phyloP scores from a whole-genome alignment of 2,329 filamentous ascomycete species.

The Claviceps quebecensis region DNA sequence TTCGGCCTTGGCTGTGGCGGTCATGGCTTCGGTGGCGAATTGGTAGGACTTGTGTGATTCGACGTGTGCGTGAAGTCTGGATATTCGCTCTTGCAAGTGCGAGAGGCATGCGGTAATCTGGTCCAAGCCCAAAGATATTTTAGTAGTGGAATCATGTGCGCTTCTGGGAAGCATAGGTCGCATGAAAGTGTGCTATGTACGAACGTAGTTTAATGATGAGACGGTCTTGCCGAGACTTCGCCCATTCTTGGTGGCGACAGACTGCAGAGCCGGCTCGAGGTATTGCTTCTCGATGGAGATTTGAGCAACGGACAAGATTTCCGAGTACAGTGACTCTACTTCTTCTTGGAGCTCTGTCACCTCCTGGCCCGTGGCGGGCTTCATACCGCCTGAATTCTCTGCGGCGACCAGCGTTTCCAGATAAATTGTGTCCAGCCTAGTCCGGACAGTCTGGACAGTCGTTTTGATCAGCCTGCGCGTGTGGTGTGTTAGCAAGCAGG shows the following conservation, averaged over 20 bases:
- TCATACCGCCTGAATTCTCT: constrained; percentile 15
- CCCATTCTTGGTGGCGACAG: constrained; percentile 28
- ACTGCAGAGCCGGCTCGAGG: constrained; percentile 42
- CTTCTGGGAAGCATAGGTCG: no score
- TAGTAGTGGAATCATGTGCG: constrained; percentile 7
- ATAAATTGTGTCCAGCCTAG: constrained; percentile 41
- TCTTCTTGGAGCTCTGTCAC: constrained; percentile 44
- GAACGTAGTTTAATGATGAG: constrained; percentile 36
- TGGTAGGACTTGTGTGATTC: constrained; percentile 34
- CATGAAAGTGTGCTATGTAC: no score
- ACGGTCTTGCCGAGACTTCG: constrained; percentile 30
- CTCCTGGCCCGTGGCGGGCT: constrained; percentile 22
- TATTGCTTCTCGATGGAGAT: constrained; percentile 59
- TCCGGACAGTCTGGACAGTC: constrained; percentile 40
- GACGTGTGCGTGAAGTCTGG: constrained; percentile 26
- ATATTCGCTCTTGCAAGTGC: constrained; percentile 34
- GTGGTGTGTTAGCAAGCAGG: constrained; percentile 13
- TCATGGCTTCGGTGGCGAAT: constrained; percentile 22
- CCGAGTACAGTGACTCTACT: constrained; percentile 53
- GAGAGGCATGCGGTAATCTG: constrained; percentile 39
- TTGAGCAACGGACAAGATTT: constrained; percentile 54
- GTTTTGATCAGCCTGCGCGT: constrained; percentile 39
- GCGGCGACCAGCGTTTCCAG: constrained; percentile 28
- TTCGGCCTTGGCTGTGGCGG: constrained; percentile 30
- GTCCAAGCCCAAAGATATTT: constrained; percentile 8